Percentiles rank a stretch among this genome's conserved stretches.
phyloP scores from a whole-genome alignment of 2,329 filamentous ascomycete species.

The Ramularia endophylla region DNA sequence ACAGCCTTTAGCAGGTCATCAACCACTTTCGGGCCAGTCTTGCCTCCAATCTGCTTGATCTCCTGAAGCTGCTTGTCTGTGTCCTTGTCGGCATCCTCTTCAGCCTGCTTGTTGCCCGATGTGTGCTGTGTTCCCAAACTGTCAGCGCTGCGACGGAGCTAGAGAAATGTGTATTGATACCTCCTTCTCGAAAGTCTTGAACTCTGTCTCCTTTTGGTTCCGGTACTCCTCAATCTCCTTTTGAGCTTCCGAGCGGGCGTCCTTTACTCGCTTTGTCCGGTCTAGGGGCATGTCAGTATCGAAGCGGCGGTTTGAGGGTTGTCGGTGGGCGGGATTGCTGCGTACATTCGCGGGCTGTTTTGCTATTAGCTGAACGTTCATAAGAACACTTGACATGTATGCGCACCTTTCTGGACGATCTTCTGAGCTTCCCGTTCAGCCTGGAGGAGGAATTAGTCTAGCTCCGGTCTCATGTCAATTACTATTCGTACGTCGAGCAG shows the following conservation, averaged over 20 bases:
- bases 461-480: conserved; percentile 1
- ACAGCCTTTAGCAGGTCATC: conserved; percentile 80
- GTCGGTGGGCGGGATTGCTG: conserved; percentile 2
- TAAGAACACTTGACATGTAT: conserved; percentile 15
- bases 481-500: conserved; percentile 78
- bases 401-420: conserved; percentile 93
- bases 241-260: conserved; percentile 92
- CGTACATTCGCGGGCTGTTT: conserved; percentile 81
- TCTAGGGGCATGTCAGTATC: conserved; percentile 44
- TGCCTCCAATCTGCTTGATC: conserved; percentile 74
- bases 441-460: conserved; percentile 48
- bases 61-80: conserved; percentile 74
- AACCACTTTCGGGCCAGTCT: conserved; percentile 73
- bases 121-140: conserved; percentile 59
- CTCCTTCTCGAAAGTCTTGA: conserved; percentile 87
- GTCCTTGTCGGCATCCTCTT: conserved; percentile 69
- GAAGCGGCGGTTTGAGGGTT: conserved; percentile 4
- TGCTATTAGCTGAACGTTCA: conserved; percentile 43
- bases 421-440: conserved; percentile 98
- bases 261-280: conserved; percentile 95
- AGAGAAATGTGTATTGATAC: conserved; percentile 35
- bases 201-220: conserved; percentile 85
- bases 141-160: conserved; percentile 1
- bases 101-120: conserved; percentile 73
- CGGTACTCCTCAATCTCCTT: conserved; percentile 96